Evolutionary conservation across 345 rosid genomes (phyloP), one percentile per base, ranked within the genome.

Genomic region (Camelina laxa): DNA sequence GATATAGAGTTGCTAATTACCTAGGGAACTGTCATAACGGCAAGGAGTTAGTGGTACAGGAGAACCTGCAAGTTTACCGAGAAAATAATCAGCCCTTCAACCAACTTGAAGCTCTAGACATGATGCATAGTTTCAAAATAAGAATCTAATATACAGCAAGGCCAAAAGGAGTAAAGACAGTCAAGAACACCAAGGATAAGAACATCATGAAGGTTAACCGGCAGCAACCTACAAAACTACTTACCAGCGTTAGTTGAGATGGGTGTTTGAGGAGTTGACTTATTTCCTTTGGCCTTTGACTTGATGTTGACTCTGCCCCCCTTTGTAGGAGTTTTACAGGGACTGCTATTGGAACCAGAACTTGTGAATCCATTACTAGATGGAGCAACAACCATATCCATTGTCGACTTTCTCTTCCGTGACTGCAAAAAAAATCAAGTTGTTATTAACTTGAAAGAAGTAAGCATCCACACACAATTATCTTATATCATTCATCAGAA

Each of bases 1-100:
- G 12, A 63, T 19, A 33, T 35, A 42, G 1, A 67, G 31, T 64
- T 19, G 35, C 50, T 45, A 36, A 65, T 82, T 86, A 95, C 99
- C 91, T 78, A 95, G 79, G 56, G 99, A 92, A 83, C 92, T 95
- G 79, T 95, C 99, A 78, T 92, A 89, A n/a, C 99, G 98, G 60
- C 99, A 90, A 16, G 98, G 90, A 75, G 97, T 92, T 60, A 84
- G 91, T 70, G 87, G 72, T 69, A 77, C 79, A 39, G 92, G 88
- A 50, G 91, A 90, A 69, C 87, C 99, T 95, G 91, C 87, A 84
- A 78, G 53, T 65, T 75, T 50, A 78, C 22, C 69, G 61, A 38
- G 65, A 70, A 38, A 57, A 42, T n/a, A 50, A 56, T 80, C 45
- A 82, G 77, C 62, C 77, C 44, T 67, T 62, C 9, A 1, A 12